Percentiles rank a stretch among this genome's conserved stretches.
phyloP scores from a whole-genome alignment of 177 flowering plant genomes.

The Telopea speciosissima region DNA sequence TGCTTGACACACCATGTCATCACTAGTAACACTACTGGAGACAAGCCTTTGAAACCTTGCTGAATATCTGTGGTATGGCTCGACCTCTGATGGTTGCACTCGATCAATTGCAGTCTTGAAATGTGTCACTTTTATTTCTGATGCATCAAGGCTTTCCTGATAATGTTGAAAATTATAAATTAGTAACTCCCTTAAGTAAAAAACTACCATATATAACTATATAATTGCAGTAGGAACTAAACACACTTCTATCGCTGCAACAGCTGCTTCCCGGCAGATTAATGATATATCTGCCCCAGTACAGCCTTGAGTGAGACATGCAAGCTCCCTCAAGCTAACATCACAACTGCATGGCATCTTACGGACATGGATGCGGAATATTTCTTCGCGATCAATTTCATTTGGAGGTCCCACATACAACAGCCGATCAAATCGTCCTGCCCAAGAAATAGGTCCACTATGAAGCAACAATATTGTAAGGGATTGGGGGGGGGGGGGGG shows the following conservation, averaged over 20 bases:
- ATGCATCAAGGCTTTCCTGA: constrained; percentile 65
- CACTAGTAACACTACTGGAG: constrained; percentile 20
- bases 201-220: constrained; percentile 1
- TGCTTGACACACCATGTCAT: constrained; percentile 15
- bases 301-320: constrained; percentile 65
- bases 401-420: constrained; percentile 91
- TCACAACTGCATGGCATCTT: constrained; percentile 59
- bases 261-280: constrained; percentile 74
- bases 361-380: constrained; percentile 73
- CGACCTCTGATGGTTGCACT: constrained; percentile 53
- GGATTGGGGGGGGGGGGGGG: neutral
- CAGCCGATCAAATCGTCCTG: constrained; percentile 94
- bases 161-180: constrained; percentile 1
- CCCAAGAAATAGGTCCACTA: constrained; percentile 8
- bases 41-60: constrained; percentile 65
- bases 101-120: constrained; percentile 46
- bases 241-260: constrained; percentile 70
- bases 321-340: constrained; percentile 54
- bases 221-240: constrained; percentile 7
- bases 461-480: neutral
- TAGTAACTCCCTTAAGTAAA: neutral
- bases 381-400: constrained; percentile 60
- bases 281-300: constrained; percentile 92
- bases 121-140: constrained; percentile 64
- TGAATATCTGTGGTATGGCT: constrained; percentile 47